Evolutionary conservation across 345 rosid genomes (phyloP), one percentile per base, ranked within the genome.

Genomic region (Pugionium cornutum): DNA sequence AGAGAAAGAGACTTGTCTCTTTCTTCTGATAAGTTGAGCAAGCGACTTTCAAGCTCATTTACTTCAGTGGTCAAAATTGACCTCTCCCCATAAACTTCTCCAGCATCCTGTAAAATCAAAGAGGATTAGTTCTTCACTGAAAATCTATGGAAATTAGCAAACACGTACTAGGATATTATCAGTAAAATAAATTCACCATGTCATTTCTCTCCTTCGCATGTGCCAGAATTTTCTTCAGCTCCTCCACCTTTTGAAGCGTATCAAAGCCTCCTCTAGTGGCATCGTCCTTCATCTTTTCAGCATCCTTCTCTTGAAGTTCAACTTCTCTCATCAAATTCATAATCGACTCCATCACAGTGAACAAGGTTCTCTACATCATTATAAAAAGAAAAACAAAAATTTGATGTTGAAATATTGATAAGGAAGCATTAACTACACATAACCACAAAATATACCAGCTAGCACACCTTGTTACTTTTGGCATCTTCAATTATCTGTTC

Each of bases 71-170:
- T 77, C 59, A 95, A 72, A 64, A 91, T 84, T 48, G 95, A 82
- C 72, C 77, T 91, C 81, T 91, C 99, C 9, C 98, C 98, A 70
- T 86, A 79, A n/a, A 91, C 80, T 82, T 95, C 99, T 45, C 98
- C 99, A n/a, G 90, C 83, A 74, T 78, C 85, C 99, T 95, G 79
- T 66, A 58, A 62, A 79, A 31, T 4, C 30, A 30, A 47, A 9
- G 6, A 53, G 34, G 60, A 34, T 62, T 28, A 74, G 46, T 33
- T 47, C 58, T n/a, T 36, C 2, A 45, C 1, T 30, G 8, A 10
- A 39, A 31, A n/a, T 25, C 46, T 10, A 2, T 43, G 36, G 60
- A 49, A n/a, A 48, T 34, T 39, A 52, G n/a, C 54, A 6, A 57
- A 44, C 8, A 33, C 8, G 27, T 35, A 37, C 51, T 8, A 51